phyloP scores from a whole-genome alignment of 1,139 yeast genomes.

The Candida pseudoviswanathii region DNA sequence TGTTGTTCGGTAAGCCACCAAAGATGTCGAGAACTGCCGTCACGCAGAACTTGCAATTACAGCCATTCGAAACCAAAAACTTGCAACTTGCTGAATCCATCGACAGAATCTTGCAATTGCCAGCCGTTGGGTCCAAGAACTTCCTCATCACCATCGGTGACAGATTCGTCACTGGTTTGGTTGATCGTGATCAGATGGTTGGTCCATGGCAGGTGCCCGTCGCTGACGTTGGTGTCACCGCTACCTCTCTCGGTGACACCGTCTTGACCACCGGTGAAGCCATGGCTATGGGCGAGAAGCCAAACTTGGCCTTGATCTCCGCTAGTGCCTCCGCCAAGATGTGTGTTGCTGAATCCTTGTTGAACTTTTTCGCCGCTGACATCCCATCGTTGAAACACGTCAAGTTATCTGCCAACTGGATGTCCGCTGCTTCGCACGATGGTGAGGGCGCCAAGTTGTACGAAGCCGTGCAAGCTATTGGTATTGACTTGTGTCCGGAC shows the following conservation, averaged over 20 bases:
- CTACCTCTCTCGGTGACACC: slow-evolving; percentile 80
- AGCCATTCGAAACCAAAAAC: slow-evolving; percentile 39
- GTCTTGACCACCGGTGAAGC: slow-evolving; percentile 88
- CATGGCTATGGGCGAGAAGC: slow-evolving; percentile 96
- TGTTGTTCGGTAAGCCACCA: slow-evolving; percentile 97
- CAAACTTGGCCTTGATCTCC: slow-evolving; percentile 83
- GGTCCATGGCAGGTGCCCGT: slow-evolving; percentile 99
- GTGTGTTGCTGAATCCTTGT: slow-evolving; percentile 92
- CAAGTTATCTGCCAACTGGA: slow-evolving; percentile 97
- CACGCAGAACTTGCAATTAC: slow-evolving; percentile 62
- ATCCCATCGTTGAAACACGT: slow-evolving; percentile 73
- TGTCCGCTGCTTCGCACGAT: slow-evolving; percentile 94
- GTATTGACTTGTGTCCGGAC: slow-evolving; percentile 91
- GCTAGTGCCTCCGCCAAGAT: slow-evolving; percentile 97
- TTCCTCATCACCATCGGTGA: slow-evolving; percentile 97
- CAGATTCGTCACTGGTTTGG: slow-evolving; percentile 92
- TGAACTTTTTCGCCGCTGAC: slow-evolving; percentile 91
- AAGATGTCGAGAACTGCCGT: slow-evolving; percentile 82
- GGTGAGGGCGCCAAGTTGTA: slow-evolving; percentile 96
- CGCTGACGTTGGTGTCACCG: slow-evolving; percentile 98
- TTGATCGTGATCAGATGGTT: slow-evolving; percentile 97
- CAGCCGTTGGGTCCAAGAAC: slow-evolving; percentile 93
- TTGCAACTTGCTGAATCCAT: slow-evolving; percentile 64
- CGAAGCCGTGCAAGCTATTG: slow-evolving; percentile 97
- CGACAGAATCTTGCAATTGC: slow-evolving; percentile 81